Base-by-base conservation (phyloP, 2,329 filamentous ascomycete genomes). In the Apiospora hydei region DNA sequence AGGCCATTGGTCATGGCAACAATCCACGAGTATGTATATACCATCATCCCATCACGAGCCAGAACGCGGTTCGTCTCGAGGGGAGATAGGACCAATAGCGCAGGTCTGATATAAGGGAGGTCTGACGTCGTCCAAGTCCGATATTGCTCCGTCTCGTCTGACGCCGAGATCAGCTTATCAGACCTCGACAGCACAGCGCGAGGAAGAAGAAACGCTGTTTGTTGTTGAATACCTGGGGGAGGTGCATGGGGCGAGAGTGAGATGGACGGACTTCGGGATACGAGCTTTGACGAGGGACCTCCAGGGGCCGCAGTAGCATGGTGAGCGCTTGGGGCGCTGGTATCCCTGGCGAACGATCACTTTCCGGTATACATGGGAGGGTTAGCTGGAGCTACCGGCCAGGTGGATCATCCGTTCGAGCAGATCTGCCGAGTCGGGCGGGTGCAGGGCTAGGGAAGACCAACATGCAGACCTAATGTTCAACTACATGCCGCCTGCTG, bases 141-240 rank as follows among this genome's bases (percentile, higher is more conserved):
- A 11, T 41, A 2, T n/a, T 14, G 10, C 2, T 18, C 21, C 34
- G 21, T 11, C 1, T n/a, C 57, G 11, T 64, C 57, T 64, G 34
- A 41, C 18, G 57, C 57, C 57, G 16, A 64, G 57, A 41, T 64
- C 57, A 64, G 57, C 57, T 64, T 64, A 64, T n/a, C 57, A 41
- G 57, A 41, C 57, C 8, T 13, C 18, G 18, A n/a, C 5, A 21
- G 11, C 18, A 18, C 34, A 30, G 57, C 41, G 41, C 41, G 57
- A 34, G 57, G 34, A 61, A 64, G 21, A n/a, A 64, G 30, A 18
- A 41, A 64, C 41, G 18, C 41, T 14, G 11, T 41, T 64, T 13
- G 4, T 41, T 61, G 30, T 64, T 64, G 3, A 14, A 10, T 38
- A 10, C 18, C 34, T 41, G 18, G 18, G 16, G 4, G 30, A 53